These are phyloP conservation scores for Fagus crenata DNA, from an alignment of 306 rosid genomes.

Conservation along the genomic window DNA sequence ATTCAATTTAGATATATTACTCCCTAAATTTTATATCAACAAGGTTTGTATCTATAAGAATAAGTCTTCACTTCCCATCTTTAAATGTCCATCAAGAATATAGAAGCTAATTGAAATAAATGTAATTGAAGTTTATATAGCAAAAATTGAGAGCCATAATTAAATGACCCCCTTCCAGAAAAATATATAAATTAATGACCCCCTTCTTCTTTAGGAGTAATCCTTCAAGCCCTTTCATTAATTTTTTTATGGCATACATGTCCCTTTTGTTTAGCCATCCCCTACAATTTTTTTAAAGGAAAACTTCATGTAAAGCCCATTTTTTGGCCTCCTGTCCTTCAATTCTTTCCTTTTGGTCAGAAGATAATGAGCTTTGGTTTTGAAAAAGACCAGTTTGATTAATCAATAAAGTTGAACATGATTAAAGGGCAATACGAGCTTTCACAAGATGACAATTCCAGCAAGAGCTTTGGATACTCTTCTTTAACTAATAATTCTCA, in stretches of 20 bases:
- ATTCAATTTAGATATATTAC: neutral
- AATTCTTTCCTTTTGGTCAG: neutral
- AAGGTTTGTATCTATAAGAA: neutral
- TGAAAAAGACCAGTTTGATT: neutral
- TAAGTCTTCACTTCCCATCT: neutral
- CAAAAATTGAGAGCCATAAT: no score
- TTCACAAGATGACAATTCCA: neutral
- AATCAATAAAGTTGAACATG: neutral
- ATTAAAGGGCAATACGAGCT: neutral
- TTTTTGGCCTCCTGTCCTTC: slow-evolving; percentile 1
- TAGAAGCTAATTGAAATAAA: neutral
- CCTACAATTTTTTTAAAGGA: neutral
- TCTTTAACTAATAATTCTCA: neutral
- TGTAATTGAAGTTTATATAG: neutral
- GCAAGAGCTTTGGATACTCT: neutral
- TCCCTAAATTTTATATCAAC: neutral
- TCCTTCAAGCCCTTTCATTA: neutral
- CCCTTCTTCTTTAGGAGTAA: neutral
- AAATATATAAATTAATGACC: neutral
- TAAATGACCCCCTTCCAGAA: neutral
- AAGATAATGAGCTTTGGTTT: no score
- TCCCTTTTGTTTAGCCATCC: neutral
- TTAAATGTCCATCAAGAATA: neutral
- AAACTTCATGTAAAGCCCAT: neutral
- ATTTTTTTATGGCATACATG: neutral